Base-by-base conservation (phyloP, 2,329 filamentous ascomycete genomes). In the Neonectria ditissima region DNA sequence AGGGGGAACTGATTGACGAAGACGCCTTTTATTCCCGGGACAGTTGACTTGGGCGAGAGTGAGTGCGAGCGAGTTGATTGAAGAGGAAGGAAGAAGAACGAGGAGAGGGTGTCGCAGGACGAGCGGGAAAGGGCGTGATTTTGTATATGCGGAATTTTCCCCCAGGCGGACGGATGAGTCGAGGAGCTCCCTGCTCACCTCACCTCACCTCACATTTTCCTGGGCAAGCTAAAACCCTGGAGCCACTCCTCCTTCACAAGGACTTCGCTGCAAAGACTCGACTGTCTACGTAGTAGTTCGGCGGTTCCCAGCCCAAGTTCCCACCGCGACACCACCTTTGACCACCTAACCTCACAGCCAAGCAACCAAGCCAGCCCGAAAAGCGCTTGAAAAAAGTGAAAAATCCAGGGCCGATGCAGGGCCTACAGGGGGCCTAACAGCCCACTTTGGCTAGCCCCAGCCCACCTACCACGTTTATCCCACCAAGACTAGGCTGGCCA, bases 71-170 rank as follows among this genome's bases (percentile, higher is more conserved):
- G 30, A 44, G 52, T 53, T 34, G 41, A 41, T 44, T 34, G 59
- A 47, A 53, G 32, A 50, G 44, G 47, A 50, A 47, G 59, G 44
- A 26, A 43, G 62, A 48, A 34, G 22, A 50, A 18, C 22, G 39
- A 55, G 55, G 41, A 55, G n/a, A 43, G 24, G 22, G 51, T 43
- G 47, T 20, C 18, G 53, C 6, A 55, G 54, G 66, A 32, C 44
- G 66, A 52, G n/a, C 26, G 66, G 66, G 65, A 68, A 66, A 64
- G 54, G 62, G 66, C 61, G 63, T 47, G 67, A 60, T 69, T 67
- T 67, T 73, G 67, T 73, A 73, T 62, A 44, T 67, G 70, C 68
- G 70, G 70, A 73, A 73, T 73, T 73, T 73, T 73, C 39, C 30
- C 39, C 56, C 24, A 14, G 18, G 43, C 18, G 16, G 14, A 47